Base-by-base conservation (phyloP, 768 basidiomycete species). In the Amanita rimosa region DNA sequence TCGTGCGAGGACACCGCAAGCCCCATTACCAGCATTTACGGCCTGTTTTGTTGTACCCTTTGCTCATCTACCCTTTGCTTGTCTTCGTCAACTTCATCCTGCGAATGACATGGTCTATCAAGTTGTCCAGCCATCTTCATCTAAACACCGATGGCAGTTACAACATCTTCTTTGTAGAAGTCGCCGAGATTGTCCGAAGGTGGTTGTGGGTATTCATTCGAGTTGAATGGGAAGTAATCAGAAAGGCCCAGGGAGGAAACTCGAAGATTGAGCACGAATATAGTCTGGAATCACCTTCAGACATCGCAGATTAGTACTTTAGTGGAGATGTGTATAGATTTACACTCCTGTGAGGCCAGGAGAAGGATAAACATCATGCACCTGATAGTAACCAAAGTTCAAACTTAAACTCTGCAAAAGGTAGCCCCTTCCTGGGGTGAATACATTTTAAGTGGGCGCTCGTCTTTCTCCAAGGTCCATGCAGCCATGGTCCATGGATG, bases 131-230 rank as follows among this genome's bases (percentile, higher is more conserved):
- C 45, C 91, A 97, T 64, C 73, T 96, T 44, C 85, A 94, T 65
- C 74, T 81, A 10, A 69, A 73, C 48, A 72, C 78, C 35, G 89
- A 94, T 56, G 83, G 92, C 33, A 87, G 85, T 57, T 67, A 76
- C 14, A 74, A 85, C 16, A 88, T 95, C 36, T 96, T 98, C 66
- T 78, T 84, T 73, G 76, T 98, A 46, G 93, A 99, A 65, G 73
- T 87, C 37, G 80, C 93, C 27, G 96, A 98, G 66, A 67, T 99
- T 26, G 60, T 91, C 31, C 73, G 96, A 54, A 67, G 96, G 57
- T 99, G 96, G 96, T 76, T 97, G 70, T 99, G 96, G 96, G 92
- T 96, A 22, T 98, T 96, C 65, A 65, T 98, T 53, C 79, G 96
- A 33, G 79, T 98, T 36, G 96, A 99, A 66, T 99, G 95, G 96